Evolutionary conservation across 108 stramenopile species (phyloP).

Genomic region (Pelagomonas calceolata): DNA sequence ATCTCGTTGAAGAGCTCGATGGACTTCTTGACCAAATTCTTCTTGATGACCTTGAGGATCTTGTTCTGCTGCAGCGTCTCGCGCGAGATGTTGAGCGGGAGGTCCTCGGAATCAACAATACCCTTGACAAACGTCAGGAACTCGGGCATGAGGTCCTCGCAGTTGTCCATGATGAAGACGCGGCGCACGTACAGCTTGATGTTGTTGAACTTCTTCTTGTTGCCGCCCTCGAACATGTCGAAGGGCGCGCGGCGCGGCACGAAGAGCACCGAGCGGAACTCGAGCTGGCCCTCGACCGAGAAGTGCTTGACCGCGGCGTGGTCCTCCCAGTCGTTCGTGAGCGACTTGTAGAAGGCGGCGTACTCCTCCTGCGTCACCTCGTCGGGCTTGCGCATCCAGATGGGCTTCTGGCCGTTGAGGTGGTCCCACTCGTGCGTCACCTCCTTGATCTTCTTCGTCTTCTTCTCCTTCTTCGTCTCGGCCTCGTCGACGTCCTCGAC

Average conservation of each 20-base stretch:
- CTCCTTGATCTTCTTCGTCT: constrained; percentile 99
- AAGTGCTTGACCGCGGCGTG: constrained; percentile 99
- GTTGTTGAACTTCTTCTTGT: constrained; percentile 99
- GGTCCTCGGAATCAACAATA: constrained; percentile 98
- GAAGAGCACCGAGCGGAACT: constrained; percentile 97
- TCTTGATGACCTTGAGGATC: constrained; percentile 99
- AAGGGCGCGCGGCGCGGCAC: constrained; percentile 99
- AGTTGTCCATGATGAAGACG: constrained; percentile 99
- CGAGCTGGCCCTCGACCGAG: constrained; percentile 98
- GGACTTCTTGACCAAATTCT: constrained; percentile 99
- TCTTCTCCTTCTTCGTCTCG: constrained; percentile 91
- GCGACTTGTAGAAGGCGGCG: constrained; percentile 97
- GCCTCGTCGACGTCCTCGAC: constrained; percentile 93
- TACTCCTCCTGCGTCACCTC: constrained; percentile 99
- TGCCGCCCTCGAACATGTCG: constrained; percentile 99
- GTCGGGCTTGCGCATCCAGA: constrained; percentile 99
- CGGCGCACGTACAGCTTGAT: constrained; percentile 99
- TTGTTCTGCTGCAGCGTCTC: constrained; percentile 99
- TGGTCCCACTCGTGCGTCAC: constrained; percentile 99
- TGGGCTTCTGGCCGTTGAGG: constrained; percentile 99
- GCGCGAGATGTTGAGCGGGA: constrained; percentile 99
- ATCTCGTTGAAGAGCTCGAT: constrained; percentile 99
- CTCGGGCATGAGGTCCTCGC: constrained; percentile 99
- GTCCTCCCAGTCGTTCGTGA: constrained; percentile 99
- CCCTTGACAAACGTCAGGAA: constrained; percentile 98